Base-by-base conservation (phyloP, 2,329 filamentous ascomycete genomes). In the Didymella pinodella region DNA sequence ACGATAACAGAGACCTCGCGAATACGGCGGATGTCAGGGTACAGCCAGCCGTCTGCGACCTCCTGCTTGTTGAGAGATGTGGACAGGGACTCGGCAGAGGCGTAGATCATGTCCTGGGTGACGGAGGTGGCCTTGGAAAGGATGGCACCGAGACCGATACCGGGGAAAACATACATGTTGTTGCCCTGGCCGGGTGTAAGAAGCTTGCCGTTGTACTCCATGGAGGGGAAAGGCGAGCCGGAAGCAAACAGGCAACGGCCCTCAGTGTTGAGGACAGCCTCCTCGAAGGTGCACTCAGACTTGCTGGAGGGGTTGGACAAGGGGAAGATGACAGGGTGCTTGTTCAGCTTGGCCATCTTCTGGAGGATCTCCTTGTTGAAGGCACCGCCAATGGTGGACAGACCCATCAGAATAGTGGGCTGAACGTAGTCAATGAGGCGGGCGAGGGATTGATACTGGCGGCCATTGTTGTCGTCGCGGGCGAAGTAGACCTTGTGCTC, bases 71-170 rank as follows among this genome's bases (percentile, higher is more conserved):
- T 93, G 61, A 99, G 85, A 32, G 90, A 88, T 58, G 87, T 88
- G 16, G 92, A 86, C 20, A 98, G 86, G 4, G 92, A 90, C 40
- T 90, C 89, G 28, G 92, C 95, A 31, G 93, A 94, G 48, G 91
- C 93, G 81, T 98, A 98, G 74, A 99, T 93, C 95, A 99, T 99
- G 78, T 90, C 87, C 77, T 97, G 92, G 5, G 94, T 98, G 67
- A 98, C 85, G 69, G 88, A 88, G 65, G 91, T 88, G 12, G 93
- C 86, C 83, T 97, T 96, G 80, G 90, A 89, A 48, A 98, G 86
- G 74, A 98, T 97, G 65, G 94, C 91, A 61, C 93, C 95, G 29
- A 98, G 88, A 57, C 95, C 95, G 59, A 98, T 90, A 72, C 94
- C 95, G 0, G 95, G 95, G 88, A 99, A 99, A 62, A 99, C 91